phyloP scores from a whole-genome alignment of 2,329 filamentous ascomycete species.

The Aspergillus brunneoviolaceus region DNA sequence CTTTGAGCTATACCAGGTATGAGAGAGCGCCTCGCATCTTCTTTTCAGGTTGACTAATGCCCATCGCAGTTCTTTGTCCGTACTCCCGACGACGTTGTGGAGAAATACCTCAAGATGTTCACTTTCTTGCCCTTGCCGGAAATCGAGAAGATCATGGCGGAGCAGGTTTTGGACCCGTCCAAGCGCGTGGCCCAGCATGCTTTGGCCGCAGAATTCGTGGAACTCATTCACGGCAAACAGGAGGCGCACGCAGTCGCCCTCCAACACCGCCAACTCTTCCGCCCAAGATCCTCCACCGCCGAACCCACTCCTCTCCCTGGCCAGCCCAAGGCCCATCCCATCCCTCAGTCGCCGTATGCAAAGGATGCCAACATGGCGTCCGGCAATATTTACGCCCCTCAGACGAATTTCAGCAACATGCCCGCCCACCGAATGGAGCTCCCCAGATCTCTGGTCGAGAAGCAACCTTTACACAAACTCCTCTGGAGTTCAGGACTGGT shows the following conservation, averaged over 20 bases:
- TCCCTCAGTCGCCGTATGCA: slow-evolving; percentile 23
- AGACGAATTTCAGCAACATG: slow-evolving; percentile 42
- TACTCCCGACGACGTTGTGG: slow-evolving; percentile 76
- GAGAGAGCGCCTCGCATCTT: slow-evolving; percentile 11
- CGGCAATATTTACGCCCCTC: slow-evolving; percentile 41
- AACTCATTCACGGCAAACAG: slow-evolving; percentile 70
- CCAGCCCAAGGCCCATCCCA: slow-evolving; percentile 18
- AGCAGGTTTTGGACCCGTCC: slow-evolving; percentile 67
- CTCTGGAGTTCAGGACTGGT: slow-evolving; percentile 54
- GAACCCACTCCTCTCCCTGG: slow-evolving; percentile 34
- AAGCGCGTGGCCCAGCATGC: slow-evolving; percentile 77
- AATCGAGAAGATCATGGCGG: slow-evolving; percentile 67
- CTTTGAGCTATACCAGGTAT: slow-evolving; percentile 78
- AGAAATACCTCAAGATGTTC: slow-evolving; percentile 80
- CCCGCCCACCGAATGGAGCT: slow-evolving; percentile 42
- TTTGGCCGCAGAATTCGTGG: slow-evolving; percentile 78
- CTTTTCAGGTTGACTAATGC: slow-evolving; percentile 20
- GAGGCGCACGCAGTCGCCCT: slow-evolving; percentile 63
- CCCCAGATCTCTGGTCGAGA: slow-evolving; percentile 51
- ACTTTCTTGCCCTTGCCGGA: slow-evolving; percentile 75
- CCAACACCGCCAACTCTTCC: slow-evolving; percentile 54
- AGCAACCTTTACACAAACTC: slow-evolving; percentile 50
- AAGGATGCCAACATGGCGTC: slow-evolving; percentile 32
- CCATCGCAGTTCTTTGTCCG: slow-evolving; percentile 73
- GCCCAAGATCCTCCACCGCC: slow-evolving; percentile 33